These are phyloP conservation scores for Pyrenophora tritici-repentis DNA, from an alignment of 2,329 filamentous ascomycete genomes.

Conservation along the genomic window DNA sequence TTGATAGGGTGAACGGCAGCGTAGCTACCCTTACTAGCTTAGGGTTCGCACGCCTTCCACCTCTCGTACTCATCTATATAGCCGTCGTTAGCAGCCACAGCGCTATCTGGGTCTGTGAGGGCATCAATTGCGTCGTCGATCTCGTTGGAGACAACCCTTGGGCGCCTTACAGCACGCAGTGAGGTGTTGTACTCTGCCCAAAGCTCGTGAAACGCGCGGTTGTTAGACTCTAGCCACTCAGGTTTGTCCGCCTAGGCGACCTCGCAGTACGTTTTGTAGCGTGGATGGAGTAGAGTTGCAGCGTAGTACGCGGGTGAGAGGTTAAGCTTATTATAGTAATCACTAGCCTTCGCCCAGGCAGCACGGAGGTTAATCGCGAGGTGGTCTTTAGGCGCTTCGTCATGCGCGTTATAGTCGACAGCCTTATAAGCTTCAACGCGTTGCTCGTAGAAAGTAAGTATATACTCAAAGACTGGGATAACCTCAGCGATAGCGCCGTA, in stretches of 20 bases:
- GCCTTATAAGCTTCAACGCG: conserved; percentile 1
- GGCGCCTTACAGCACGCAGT: not conserved
- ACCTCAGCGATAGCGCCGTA: not conserved
- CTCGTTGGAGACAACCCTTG: too few relatives aligned
- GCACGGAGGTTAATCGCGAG: conserved; percentile 3
- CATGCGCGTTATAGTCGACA: not conserved
- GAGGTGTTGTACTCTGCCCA: not conserved
- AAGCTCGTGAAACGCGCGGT: not conserved
- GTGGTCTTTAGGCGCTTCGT: conserved; percentile 3
- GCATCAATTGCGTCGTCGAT: too few relatives aligned
- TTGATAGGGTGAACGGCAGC: too few relatives aligned
- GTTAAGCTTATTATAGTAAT: not conserved
- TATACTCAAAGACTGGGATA: conserved; percentile 6
- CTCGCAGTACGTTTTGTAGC: too few relatives aligned
- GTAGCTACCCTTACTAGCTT: too few relatives aligned
- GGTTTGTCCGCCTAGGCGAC: too few relatives aligned
- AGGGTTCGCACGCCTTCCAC: too few relatives aligned
- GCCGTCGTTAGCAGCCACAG: too few relatives aligned
- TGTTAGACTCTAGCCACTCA: not conserved
- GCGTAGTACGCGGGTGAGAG: not conserved
- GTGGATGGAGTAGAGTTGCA: too few relatives aligned
- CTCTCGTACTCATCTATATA: too few relatives aligned
- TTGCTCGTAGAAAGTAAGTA: too few relatives aligned
- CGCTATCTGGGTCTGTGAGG: too few relatives aligned
- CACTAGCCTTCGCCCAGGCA: not conserved